A percentile compares a stretch with the other conserved stretches of the same genome.
Conservation (phyloP, 2,329 filamentous ascomycete species). For the Beauveria scarabaeidicola region DNA sequence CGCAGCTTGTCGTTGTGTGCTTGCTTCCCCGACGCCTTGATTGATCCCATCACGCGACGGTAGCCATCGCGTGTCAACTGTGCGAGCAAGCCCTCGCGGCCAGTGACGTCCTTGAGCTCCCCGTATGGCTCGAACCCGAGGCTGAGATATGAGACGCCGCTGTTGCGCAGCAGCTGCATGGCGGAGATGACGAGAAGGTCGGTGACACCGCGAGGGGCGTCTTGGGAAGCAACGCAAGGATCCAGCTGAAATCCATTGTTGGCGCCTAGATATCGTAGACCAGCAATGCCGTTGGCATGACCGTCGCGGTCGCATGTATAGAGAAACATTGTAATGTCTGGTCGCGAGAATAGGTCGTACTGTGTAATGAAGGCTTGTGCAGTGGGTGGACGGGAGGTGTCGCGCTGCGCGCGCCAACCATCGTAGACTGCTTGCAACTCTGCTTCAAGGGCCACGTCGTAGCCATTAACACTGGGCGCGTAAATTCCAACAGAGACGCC, state of each 20-base stretch:
- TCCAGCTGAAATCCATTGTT: conserved; percentile 17
- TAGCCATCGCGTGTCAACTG: conserved; percentile 11
- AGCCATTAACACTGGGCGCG: conserved; percentile 5
- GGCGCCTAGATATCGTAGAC: conserved; percentile 15
- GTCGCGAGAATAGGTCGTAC: conserved; percentile 16
- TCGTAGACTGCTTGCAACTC: conserved; percentile 15
- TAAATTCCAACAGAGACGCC: conserved; percentile 11
- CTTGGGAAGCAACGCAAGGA: conserved; percentile 17
- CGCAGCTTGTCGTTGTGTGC: conserved; percentile 17
- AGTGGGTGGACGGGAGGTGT: conserved; percentile 1
- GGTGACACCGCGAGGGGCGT: conserved; percentile 20
- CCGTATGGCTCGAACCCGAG: conserved; percentile 16
- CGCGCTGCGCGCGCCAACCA: conserved; percentile 14
- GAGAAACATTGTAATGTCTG: conserved; percentile 13
- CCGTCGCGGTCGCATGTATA: conserved; percentile 13
- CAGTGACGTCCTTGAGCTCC: conserved; percentile 7
- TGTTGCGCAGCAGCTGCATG: conserved; percentile 14
- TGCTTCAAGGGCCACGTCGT: conserved; percentile 13
- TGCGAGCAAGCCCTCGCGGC: background rate
- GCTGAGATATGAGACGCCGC: conserved; percentile 16
- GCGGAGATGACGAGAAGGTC: conserved; percentile 15
- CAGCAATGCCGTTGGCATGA: conserved; percentile 14
- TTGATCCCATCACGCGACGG: conserved; percentile 14
- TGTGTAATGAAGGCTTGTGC: conserved; percentile 17
- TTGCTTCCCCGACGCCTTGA: conserved; percentile 15